These are phyloP conservation scores for Salix brachista DNA, from an alignment of 345 rosid genomes.

Conservation along the genomic window DNA sequence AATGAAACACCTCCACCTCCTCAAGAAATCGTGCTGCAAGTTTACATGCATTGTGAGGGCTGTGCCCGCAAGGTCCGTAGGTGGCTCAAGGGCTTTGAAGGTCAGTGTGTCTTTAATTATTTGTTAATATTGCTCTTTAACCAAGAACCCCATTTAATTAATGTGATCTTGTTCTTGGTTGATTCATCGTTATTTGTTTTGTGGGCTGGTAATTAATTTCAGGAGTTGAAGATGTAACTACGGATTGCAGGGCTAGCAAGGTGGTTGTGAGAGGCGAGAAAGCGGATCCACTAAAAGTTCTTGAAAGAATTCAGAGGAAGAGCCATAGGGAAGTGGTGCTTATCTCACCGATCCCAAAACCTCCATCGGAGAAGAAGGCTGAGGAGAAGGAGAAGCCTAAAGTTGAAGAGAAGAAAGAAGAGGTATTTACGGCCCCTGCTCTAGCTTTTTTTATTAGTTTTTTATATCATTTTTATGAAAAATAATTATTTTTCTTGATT, in stretches of 20 bases:
- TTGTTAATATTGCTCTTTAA: neutral
- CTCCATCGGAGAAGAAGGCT: slow-evolving; percentile 51
- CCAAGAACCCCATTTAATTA: neutral
- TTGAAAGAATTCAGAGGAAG: slow-evolving; percentile 74
- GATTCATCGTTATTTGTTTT: neutral
- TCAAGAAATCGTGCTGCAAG: slow-evolving; percentile 67
- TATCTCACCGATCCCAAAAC: slow-evolving; percentile 79
- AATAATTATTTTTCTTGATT: slow-evolving; percentile 5
- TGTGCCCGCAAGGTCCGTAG: slow-evolving; percentile 84
- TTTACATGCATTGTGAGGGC: slow-evolving; percentile 97
- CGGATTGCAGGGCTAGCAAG: slow-evolving; percentile 70
- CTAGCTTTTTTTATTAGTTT: neutral
- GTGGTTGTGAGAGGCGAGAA: slow-evolving; percentile 93
- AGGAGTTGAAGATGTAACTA: slow-evolving; percentile 87
- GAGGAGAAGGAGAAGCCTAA: slow-evolving; percentile 49
- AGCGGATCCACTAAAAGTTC: slow-evolving; percentile 84
- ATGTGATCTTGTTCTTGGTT: neutral
- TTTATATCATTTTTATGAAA: neutral
- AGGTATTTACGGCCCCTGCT: slow-evolving; percentile 34
- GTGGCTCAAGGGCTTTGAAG: slow-evolving; percentile 74
- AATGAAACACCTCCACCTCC: slow-evolving; percentile 48
- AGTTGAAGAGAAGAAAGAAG: slow-evolving; percentile 65
- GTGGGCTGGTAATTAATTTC: neutral
- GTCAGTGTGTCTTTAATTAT: slow-evolving; percentile 26
- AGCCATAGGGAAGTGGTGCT: slow-evolving; percentile 82